Base-by-base conservation (phyloP, 2,329 filamentous ascomycete species). In the Cryphonectria parasitica region DNA sequence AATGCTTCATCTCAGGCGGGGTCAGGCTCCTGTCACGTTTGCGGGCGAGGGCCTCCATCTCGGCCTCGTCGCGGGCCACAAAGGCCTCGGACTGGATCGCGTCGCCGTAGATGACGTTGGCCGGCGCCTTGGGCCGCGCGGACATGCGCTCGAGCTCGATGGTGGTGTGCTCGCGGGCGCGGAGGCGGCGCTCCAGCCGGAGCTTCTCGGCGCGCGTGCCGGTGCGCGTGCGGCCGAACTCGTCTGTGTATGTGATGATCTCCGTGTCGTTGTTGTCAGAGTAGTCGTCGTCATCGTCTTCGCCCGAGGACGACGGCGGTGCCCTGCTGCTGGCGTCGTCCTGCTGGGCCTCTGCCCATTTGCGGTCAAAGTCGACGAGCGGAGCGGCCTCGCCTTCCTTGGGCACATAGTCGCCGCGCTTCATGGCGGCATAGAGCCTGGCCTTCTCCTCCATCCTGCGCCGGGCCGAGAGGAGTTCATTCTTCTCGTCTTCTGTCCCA, bases 301-400 rank as follows among this genome's bases (percentile, higher is more conserved):
- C 75, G n/a, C 92, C 61, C 15, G 61, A 64, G 34, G 61, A 64
- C 19, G 61, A 64, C 10, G n/a, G n/a, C 36, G 36, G 22, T 10
- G 39, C n/a, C 3, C 22, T n/a, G 15, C 28, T 13, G 5, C 15
- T 3, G 19, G 45, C 45, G 36, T 39, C 10, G 31, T 41, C n/a
- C n/a, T 64, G n/a, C 68, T 90, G 84, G 34, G 84, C 83, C 77
- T 97, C 93, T 0, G 92, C 94, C 95, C 96, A 98, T 82, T 98
- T 99, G 72, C 91, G 87, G 81, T 98, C 96, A 80, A 99, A 99
- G 82, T 99, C 95, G 2, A 99, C 91, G 36, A 97, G 87, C 34
- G 88, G 86, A 75, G 90, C 88, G 58, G 88, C 83, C 75, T 88
- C 84, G 77, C 91, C 88, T 74, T 92, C 88, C 69, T 87, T 86